Evolutionary conservation across 352 stramenopile genomes (phyloP).

Genomic region (Pythium chondricola): DNA sequence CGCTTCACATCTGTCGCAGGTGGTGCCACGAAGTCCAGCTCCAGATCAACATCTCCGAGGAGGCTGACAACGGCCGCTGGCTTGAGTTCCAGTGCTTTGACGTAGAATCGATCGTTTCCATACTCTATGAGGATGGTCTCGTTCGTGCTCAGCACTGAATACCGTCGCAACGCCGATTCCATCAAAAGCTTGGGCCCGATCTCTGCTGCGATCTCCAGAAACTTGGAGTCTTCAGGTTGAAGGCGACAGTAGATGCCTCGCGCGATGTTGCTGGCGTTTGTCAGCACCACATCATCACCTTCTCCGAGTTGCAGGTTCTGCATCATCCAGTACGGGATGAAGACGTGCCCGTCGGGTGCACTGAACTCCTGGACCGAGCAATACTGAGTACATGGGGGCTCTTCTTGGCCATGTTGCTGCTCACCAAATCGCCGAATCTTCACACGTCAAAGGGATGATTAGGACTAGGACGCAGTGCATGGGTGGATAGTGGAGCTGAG

Average conservation of each 20-base stretch:
- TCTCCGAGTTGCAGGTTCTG: conserved; percentile 40
- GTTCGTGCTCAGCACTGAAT: conserved; percentile 45
- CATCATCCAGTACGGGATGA: conserved; percentile 70
- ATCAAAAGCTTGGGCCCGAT: conserved; percentile 60
- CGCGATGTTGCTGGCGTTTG: conserved; percentile 26
- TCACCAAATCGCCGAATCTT: conserved; percentile 21
- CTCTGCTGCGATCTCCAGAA: conserved; percentile 45
- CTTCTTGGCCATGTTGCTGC: neutral
- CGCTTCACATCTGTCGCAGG: conserved; percentile 18
- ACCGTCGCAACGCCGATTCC: conserved; percentile 47
- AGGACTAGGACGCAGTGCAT: neutral
- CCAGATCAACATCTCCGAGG: conserved; percentile 58
- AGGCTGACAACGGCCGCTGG: conserved; percentile 38
- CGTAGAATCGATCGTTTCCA: conserved; percentile 30
- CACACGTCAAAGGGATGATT: neutral
- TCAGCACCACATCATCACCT: conserved; percentile 30
- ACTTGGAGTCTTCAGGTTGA: conserved; percentile 35
- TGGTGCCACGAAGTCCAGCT: conserved; percentile 47
- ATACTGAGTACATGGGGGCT: conserved; percentile 21
- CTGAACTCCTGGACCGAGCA: conserved; percentile 67
- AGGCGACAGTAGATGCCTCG: conserved; percentile 47
- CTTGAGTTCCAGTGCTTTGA: conserved; percentile 49
- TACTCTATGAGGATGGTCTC: conserved; percentile 55
- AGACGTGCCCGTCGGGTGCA: conserved; percentile 39
- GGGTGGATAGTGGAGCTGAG: neutral